These are phyloP conservation scores for Nadsonia starkeyi-henricii DNA, from an alignment of 1,139 yeast species.

Conservation along the genomic window DNA sequence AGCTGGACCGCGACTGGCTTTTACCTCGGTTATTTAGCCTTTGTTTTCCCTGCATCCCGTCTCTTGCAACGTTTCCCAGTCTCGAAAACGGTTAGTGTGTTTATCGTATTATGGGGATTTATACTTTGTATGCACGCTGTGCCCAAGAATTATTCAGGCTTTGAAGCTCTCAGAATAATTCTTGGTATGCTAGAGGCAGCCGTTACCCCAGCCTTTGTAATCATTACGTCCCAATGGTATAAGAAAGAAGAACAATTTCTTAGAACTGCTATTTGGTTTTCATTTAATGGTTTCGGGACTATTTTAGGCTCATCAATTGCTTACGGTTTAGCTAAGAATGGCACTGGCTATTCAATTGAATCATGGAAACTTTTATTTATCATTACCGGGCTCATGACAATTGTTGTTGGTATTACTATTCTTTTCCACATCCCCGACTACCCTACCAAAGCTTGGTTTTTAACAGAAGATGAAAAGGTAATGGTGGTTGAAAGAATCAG, in stretches of 20 bases:
- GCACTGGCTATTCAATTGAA: slow-evolving; percentile 21
- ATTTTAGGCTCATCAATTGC: slow-evolving; percentile 43
- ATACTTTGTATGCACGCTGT: slow-evolving; percentile 34
- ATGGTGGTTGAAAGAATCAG: slow-evolving; percentile 40
- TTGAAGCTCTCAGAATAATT: slow-evolving; percentile 35
- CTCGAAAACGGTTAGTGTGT: slow-evolving; percentile 35
- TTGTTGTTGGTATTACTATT: slow-evolving; percentile 36
- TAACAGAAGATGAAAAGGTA: slow-evolving; percentile 34
- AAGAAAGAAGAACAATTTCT: slow-evolving; percentile 38
- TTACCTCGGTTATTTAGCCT: slow-evolving; percentile 35
- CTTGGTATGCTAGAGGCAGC: slow-evolving; percentile 45
- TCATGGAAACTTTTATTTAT: slow-evolving; percentile 40
- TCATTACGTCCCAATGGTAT: slow-evolving; percentile 45
- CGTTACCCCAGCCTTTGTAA: slow-evolving; percentile 45
- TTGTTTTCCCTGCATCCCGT: slow-evolving; percentile 37
- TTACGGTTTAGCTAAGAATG: slow-evolving; percentile 31
- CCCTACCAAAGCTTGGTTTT: slow-evolving; percentile 41
- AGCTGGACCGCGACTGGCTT: slow-evolving; percentile 46
- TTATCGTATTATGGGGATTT: slow-evolving; percentile 38
- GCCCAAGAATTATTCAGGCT: slow-evolving; percentile 33
- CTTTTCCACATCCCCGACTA: slow-evolving; percentile 36
- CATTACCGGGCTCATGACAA: slow-evolving; percentile 36
- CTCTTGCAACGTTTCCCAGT: slow-evolving; percentile 34
- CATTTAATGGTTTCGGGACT: slow-evolving; percentile 43
- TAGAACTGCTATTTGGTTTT: slow-evolving; percentile 36